A percentile compares a stretch with the other conserved stretches of the same genome.
phyloP scores from a whole-genome alignment of 805 yeast genomes.

The Torulaspora franciscae region DNA sequence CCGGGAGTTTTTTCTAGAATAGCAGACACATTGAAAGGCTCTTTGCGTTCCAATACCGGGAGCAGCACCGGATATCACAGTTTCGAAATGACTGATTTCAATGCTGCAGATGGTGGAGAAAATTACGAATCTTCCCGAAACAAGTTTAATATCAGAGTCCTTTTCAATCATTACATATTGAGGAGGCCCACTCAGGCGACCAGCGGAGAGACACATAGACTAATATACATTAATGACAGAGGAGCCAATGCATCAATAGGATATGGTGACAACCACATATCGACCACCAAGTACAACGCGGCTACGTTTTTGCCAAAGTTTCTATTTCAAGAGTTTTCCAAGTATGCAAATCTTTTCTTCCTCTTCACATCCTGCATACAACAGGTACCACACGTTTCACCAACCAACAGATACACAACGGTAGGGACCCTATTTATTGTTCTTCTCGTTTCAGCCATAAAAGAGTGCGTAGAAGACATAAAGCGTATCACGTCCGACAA shows the following conservation, averaged over 20 bases:
- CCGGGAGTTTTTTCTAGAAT: slow-evolving; percentile 21
- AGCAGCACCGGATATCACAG: slow-evolving; percentile 15
- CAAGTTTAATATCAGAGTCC: slow-evolving; percentile 37
- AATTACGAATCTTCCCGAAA: slow-evolving; percentile 33
- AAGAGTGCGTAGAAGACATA: slow-evolving; percentile 85
- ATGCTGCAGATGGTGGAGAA: slow-evolving; percentile 24
- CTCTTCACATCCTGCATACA: slow-evolving; percentile 88
- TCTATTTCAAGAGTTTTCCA: slow-evolving; percentile 92
- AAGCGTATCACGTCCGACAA: slow-evolving; percentile 85
- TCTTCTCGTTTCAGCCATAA: slow-evolving; percentile 81
- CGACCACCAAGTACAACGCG: slow-evolving; percentile 90
- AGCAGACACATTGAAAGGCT: slow-evolving; percentile 18
- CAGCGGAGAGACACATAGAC: slow-evolving; percentile 47
- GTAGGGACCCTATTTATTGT: slow-evolving; percentile 86
- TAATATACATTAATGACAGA: slow-evolving; percentile 63
- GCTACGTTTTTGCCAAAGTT: slow-evolving; percentile 95
- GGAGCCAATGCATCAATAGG: slow-evolving; percentile 49
- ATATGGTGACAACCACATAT: slow-evolving; percentile 77
- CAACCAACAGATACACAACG: slow-evolving; percentile 93
- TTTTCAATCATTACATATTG: slow-evolving; percentile 36
- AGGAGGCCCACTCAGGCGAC: slow-evolving; percentile 26
- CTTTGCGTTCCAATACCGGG: slow-evolving; percentile 13
- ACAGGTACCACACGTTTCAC: slow-evolving; percentile 95
- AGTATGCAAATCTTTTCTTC: slow-evolving; percentile 92
- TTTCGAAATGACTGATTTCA: slow-evolving; percentile 33